Evolutionary conservation across 257 asterid species (phyloP), one percentile per base, ranked within the genome.

Genomic region (Jacaranda copaia): DNA sequence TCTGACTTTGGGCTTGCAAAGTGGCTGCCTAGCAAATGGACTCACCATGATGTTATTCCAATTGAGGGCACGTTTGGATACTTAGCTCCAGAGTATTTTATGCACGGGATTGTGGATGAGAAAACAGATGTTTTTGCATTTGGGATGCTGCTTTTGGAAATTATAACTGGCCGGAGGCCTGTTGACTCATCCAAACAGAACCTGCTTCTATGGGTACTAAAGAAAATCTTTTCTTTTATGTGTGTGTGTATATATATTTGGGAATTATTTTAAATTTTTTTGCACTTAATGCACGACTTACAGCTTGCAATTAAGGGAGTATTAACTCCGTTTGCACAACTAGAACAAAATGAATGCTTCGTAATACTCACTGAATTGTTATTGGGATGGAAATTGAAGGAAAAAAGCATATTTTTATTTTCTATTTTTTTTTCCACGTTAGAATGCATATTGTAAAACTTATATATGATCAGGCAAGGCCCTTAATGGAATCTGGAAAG

Each of bases 61-160:
- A 85, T 94, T 19, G 97, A 94, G 77, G 98, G 98, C 8, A 94
- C 97, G 49, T 94, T 92, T 65, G 98, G 98, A 8, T 94, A 90
- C 72, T 75, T 92, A 32, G 97, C 98, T 35, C 98, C 97, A 11
- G 98, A 94, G 74, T 94, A 86, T 78, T 89, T 92, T 76, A 85
- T 94, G 91, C 94, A 90, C 55, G 98, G 98, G 8, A 89, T 88
- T 75, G 98, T 92, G 3, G 97, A 94, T 74, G 98, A 92, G 75
- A 92, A 94, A 75, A 92, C 89, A 0, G 98, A 94, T 74, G 82
- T 90, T 73, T 94, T 85, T 73, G 97, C 98, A 18, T 89, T 94
- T 59, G 98, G 97, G 19, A 80, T 94, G 25, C 96, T 94, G n/a
- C 90, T 94, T 18, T 63, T 92, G 8, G 98, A 94, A 78, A 92